phyloP scores from a whole-genome alignment of 2,329 filamentous ascomycete species.

The Pyrenochaeta sp. region DNA sequence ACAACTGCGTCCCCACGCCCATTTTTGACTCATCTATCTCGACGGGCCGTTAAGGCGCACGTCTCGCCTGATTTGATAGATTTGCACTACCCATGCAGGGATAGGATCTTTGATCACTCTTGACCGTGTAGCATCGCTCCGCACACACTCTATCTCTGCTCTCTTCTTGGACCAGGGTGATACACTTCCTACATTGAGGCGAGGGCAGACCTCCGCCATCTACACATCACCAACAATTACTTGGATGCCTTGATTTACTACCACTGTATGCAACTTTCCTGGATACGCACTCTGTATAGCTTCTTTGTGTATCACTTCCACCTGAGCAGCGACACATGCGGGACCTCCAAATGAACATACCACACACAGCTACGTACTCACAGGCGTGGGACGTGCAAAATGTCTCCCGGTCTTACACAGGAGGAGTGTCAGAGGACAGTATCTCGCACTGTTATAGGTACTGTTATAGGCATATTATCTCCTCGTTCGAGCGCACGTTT shows the following conservation, averaged over 20 bases:
- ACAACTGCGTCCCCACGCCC: slow-evolving; percentile 13
- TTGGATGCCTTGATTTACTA: slow-evolving; percentile 15
- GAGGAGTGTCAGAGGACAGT: slow-evolving; percentile 20
- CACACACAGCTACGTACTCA: slow-evolving; percentile 28
- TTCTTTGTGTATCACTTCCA: slow-evolving; percentile 6
- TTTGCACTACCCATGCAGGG: slow-evolving; percentile 18
- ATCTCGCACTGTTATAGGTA: slow-evolving; percentile 6
- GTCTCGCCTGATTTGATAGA: slow-evolving; percentile 14
- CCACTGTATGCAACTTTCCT: slow-evolving; percentile 12
- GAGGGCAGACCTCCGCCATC: slow-evolving; percentile 18
- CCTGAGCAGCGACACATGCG: slow-evolving; percentile 19
- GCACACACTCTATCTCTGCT: slow-evolving; percentile 5
- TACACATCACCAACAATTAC: slow-evolving; percentile 12
- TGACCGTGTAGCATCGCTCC: slow-evolving; percentile 13
- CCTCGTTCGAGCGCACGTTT: too few relatives aligned
- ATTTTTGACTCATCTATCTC: slow-evolving; percentile 15
- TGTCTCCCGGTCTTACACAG: slow-evolving; percentile 38
- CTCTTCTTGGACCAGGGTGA: slow-evolving; percentile 4
- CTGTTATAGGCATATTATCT: too few relatives aligned
- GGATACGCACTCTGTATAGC: not conserved
- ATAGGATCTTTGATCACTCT: slow-evolving; percentile 1
- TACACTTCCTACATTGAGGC: slow-evolving; percentile 10
- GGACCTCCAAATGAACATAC: slow-evolving; percentile 26
- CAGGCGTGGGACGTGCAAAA: slow-evolving; percentile 25
- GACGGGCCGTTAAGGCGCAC: slow-evolving; percentile 16